phyloP scores from a whole-genome alignment of 805 yeast species.

The Wickerhamiella nectarea region DNA sequence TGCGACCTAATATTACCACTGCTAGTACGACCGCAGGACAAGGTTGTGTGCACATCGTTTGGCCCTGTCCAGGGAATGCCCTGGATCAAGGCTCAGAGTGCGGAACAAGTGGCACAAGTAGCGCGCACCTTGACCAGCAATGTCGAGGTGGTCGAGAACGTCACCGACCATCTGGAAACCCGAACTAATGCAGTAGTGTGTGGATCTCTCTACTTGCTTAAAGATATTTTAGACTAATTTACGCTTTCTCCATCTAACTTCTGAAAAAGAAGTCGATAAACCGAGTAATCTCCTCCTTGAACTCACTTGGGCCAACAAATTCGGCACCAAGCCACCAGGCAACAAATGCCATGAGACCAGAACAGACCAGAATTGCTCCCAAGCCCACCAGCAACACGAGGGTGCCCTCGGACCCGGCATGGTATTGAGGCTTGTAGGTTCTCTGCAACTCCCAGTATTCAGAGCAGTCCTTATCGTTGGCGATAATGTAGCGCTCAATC shows the following conservation, averaged over 20 bases:
- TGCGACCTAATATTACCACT: conserved; percentile 37
- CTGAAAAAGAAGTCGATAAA: neutral
- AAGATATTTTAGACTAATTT: conserved; percentile 37
- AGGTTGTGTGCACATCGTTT: conserved; percentile 50
- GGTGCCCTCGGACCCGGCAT: conserved; percentile 1
- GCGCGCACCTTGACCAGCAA: conserved; percentile 18
- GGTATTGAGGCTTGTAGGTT: neutral
- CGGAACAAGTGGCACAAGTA: conserved; percentile 24
- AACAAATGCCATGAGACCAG: conserved; percentile 13
- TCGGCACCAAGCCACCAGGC: conserved; percentile 16
- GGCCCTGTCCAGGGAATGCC: conserved; percentile 81
- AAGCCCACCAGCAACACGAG: conserved; percentile 1
- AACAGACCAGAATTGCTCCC: neutral
- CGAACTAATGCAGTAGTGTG: conserved; percentile 35
- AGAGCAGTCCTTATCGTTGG: conserved; percentile 14
- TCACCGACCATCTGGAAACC: conserved; percentile 20
- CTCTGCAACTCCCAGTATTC: conserved; percentile 12
- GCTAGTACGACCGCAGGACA: conserved; percentile 39
- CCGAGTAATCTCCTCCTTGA: conserved; percentile 10
- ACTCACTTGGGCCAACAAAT: conserved; percentile 11
- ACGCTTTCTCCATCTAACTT: neutral
- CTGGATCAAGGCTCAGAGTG: conserved; percentile 52
- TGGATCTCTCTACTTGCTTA: conserved; percentile 58
- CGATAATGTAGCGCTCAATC: conserved; percentile 75
- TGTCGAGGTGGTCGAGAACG: conserved; percentile 17